A percentile compares a stretch with the other conserved stretches of the same genome.
Conservation (phyloP, 495 filamentous ascomycete genomes). For the Xylaria sp. region DNA sequence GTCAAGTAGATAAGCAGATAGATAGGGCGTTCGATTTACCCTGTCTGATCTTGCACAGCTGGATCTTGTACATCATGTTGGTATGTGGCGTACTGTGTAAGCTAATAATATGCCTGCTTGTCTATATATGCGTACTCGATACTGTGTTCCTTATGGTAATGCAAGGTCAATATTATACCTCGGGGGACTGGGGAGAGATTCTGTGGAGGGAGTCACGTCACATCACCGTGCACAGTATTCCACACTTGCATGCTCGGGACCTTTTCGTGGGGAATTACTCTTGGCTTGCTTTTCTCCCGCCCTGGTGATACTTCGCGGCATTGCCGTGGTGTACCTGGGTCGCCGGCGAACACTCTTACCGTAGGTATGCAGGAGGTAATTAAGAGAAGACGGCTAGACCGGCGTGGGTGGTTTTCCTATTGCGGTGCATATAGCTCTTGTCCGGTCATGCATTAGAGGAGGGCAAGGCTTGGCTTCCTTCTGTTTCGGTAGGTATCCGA, state of each 20-base stretch:
- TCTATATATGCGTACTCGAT: neutral
- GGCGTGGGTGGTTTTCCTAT: neutral
- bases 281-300: neutral
- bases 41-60: neutral
- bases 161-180: neutral
- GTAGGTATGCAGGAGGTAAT: neutral
- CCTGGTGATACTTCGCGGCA: neutral
- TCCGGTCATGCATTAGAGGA: neutral
- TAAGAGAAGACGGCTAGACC: constrained; percentile 1
- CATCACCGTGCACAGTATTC: neutral
- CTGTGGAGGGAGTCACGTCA: neutral
- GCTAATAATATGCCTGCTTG: neutral
- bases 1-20: neutral
- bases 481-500: constrained; percentile 8
- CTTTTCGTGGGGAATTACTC: neutral
- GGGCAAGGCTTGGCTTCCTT: neutral
- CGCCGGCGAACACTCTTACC: neutral
- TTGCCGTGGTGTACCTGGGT: neutral
- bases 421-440: too few relatives aligned
- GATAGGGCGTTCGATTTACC: neutral
- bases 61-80: neutral
- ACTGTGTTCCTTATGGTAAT: neutral
- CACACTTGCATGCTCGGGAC: neutral
- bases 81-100: neutral
- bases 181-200: neutral